Conservation (phyloP, 495 filamentous ascomycete genomes). For the Venustampulla echinocandica region DNA sequence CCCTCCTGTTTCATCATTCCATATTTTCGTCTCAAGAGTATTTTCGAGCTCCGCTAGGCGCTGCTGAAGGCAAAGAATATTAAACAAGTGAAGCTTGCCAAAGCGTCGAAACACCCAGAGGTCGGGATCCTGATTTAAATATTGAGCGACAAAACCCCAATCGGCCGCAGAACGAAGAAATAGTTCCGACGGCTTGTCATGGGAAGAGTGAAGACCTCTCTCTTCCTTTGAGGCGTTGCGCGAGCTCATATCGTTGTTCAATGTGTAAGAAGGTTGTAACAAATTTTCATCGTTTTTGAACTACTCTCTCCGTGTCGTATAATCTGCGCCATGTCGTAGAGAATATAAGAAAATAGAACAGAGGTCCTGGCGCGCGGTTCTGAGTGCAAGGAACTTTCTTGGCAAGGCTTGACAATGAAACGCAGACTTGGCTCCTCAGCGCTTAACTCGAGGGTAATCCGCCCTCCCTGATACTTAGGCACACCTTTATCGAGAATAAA, state of each 20-base stretch:
- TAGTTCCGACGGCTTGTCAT: not conserved
- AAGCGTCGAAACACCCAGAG: constrained; percentile 16
- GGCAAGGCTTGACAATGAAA: constrained; percentile 2
- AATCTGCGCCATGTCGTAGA: not conserved
- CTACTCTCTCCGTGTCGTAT: not conserved
- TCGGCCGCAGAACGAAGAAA: not conserved
- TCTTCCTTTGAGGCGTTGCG: constrained; percentile 2
- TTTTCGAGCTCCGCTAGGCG: constrained; percentile 7
- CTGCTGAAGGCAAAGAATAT: constrained; percentile 10
- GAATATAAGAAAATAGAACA: constrained; percentile 2
- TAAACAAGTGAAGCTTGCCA: constrained; percentile 13
- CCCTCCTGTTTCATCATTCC: constrained; percentile 1
- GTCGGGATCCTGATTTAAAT: constrained; percentile 9
- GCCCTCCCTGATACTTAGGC: not conserved
- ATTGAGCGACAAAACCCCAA: not conserved
- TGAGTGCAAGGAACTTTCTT: constrained; percentile 1
- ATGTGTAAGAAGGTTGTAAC: not conserved
- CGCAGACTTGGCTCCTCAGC: constrained; percentile 1
- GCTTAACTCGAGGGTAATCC: constrained; percentile 1
- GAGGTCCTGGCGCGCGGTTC: not conserved
- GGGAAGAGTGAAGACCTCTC: not conserved
- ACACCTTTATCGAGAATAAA: not conserved
- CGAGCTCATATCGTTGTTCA: constrained; percentile 1
- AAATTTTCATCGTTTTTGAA: constrained; percentile 1
- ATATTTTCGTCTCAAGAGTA: constrained; percentile 8